phyloP scores from a whole-genome alignment of 192 early-diverging fungal species.

The Entophlyctis luteolus region DNA sequence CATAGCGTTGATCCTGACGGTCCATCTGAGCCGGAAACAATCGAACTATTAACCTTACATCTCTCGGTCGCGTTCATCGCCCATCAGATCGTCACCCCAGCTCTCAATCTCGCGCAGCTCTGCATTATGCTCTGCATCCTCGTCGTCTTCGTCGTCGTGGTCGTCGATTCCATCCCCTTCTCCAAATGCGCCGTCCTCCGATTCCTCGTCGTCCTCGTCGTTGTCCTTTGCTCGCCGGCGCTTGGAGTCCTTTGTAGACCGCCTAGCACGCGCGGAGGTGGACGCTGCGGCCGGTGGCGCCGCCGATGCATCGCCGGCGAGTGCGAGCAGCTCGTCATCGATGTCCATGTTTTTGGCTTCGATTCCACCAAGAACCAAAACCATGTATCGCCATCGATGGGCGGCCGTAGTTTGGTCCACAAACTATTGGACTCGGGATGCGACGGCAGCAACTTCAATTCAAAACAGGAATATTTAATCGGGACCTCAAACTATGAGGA shows the following conservation, averaged over 20 bases:
- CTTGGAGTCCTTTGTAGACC: background rate
- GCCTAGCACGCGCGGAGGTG: background rate
- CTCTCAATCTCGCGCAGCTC: slow-evolving; percentile 60
- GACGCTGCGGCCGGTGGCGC: background rate
- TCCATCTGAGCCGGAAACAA: background rate
- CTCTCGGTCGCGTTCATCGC: slow-evolving; percentile 61
- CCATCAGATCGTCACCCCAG: slow-evolving; percentile 73
- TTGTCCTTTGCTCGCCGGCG: background rate
- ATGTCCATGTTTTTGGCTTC: background rate
- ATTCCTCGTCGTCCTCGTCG: slow-evolving; percentile 14
- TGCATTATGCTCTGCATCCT: slow-evolving; percentile 47
- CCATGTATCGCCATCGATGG: too few relatives aligned
- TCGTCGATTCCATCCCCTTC: slow-evolving; percentile 24
- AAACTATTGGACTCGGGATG: too few relatives aligned
- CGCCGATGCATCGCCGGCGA: background rate
- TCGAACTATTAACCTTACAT: slow-evolving; percentile 4
- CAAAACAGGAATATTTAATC: too few relatives aligned
- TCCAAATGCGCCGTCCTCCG: background rate
- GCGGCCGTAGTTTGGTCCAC: too few relatives aligned
- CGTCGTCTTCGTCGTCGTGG: background rate
- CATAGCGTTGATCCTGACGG: slow-evolving; percentile 51
- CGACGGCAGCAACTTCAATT: too few relatives aligned
- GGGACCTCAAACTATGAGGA: too few relatives aligned
- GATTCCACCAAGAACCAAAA: too few relatives aligned
- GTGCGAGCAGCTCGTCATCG: slow-evolving; percentile 2